Evolutionary conservation across 768 basidiomycete genomes (phyloP), one percentile per base, ranked within the genome.

Genomic region (Rhodotorula taiwanensis): DNA sequence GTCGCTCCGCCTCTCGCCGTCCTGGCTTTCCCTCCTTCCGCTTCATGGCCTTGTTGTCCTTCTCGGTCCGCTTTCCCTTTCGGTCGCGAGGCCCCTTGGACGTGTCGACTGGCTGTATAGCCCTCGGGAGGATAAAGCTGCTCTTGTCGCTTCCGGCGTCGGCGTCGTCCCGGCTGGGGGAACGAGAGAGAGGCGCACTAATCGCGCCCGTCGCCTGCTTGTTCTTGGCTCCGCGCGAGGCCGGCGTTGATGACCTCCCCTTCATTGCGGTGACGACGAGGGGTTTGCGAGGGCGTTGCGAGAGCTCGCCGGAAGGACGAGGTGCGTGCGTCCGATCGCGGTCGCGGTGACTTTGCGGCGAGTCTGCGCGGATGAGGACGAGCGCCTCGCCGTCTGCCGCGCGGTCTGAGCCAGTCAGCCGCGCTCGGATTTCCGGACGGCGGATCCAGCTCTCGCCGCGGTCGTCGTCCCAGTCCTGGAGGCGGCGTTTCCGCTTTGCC

Each of bases 381-480:
- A 67, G 60, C 15, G 66, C 66, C 25, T 49, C 54, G 33, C 59
- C 66, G 9, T n/a, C 8, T 15, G 47, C n/a, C 21, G 36, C 11
- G 44, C 64, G 7, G n/a, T n/a, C n/a, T n/a, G 30, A 7, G 34
- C 52, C n/a, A 50, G 15, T 14, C 15, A 23, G 14, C 30, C 28
- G 33, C 27, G 31, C 51, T 45, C 31, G 41, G 14, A 7, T 20
- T 16, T 28, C 41, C 21, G 30, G 45, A 34, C 28, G 39, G 11
- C 45, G 6, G 41, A 28, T 25, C 28, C 15, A 6, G 5, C 20
- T 9, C 39, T 25, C 21, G 16, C 14, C 7, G n/a, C 27, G 9
- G 10, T 44, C 41, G 28, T 15, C 42, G 39, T 28, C n/a, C n/a
- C n/a, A 20, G 28, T 44, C 43, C 14, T 11, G 25, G 50, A 42